Conservation (phyloP, 495 filamentous ascomycete species). For the Penicillium waksmanii region DNA sequence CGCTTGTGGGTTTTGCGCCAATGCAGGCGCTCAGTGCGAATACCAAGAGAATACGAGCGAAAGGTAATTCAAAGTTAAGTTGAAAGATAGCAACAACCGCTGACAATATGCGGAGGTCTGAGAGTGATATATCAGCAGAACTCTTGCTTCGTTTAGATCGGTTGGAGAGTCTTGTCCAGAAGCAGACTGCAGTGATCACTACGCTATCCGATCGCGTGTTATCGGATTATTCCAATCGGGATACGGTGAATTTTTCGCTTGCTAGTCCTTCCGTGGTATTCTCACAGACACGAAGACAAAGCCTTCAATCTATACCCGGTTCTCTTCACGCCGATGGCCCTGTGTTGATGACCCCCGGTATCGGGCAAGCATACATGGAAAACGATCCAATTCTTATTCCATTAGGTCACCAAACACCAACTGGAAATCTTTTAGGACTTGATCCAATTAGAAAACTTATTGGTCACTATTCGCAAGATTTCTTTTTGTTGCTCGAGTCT, state of each 20-base stretch:
- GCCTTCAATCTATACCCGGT: not conserved
- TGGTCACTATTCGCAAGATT: slow-evolving; percentile 26
- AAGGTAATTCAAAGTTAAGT: slow-evolving; percentile 8
- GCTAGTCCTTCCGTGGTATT: not conserved
- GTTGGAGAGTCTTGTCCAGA: slow-evolving; percentile 13
- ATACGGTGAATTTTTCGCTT: not conserved
- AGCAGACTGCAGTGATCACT: slow-evolving; percentile 14
- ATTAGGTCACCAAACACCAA: slow-evolving; percentile 20
- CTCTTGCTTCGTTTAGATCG: slow-evolving; percentile 13
- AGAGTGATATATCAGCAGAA: slow-evolving; percentile 3
- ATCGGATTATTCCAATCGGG: slow-evolving; percentile 2
- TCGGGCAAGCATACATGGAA: slow-evolving; percentile 9
- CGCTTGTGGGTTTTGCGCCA: slow-evolving; percentile 24
- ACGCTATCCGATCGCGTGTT: slow-evolving; percentile 12
- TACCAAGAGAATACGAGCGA: slow-evolving; percentile 25
- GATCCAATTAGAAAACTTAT: slow-evolving; percentile 22
- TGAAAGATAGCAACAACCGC: not conserved
- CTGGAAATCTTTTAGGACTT: slow-evolving; percentile 19
- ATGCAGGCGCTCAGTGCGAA: slow-evolving; percentile 22
- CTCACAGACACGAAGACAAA: not conserved
- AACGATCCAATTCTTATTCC: slow-evolving; percentile 20
- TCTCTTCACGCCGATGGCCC: not conserved
- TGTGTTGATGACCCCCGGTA: not conserved
- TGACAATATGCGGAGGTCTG: not conserved
- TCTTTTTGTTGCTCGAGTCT: slow-evolving; percentile 20